Base-by-base conservation (phyloP, 495 filamentous ascomycete genomes). In the Peziza echinospora region DNA sequence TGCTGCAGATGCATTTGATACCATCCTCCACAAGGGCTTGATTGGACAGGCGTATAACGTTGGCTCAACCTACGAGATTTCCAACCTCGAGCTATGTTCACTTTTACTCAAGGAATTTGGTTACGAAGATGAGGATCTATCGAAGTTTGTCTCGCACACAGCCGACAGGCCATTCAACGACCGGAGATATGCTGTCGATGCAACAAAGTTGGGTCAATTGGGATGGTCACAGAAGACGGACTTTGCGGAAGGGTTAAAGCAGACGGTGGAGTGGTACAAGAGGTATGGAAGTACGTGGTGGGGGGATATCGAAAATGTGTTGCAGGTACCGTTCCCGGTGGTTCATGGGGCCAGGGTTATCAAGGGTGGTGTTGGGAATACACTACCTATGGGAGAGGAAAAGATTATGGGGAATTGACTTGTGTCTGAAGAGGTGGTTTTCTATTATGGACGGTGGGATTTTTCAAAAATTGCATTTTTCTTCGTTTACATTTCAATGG, bases 1-100 rank as follows among this genome's bases (percentile, higher is more conserved):
- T 59, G 78, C 77, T 8, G 75, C 77, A n/a, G 75, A 84, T 54
- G 80, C 76, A 11, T 77, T 82, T 51, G 78, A 84, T 63, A 80
- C 76, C 0, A 77, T 84, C 51, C 67, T 84, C 10, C 80, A 84
- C 67, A 71, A 69, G 45, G 80, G 79, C 26, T 49, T 58, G 25
- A 62, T 73, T 26, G 77, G 78, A 6, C 71, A 81, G 52, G 71
- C 75, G 34, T 84, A 84, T 65, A 84, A 84, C 55, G 72, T 84
- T 17, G 72, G 70, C 37, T 81, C 80, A 0, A 63, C 66, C 28
- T 71, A 80, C 53, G 76, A 80, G 59, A 68, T 82, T 39, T 73
- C 71, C 48, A 77, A 77, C 58, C 60, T 74, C 13, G 62, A 69
- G 0, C 62, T 84, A 3, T 78, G 75, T 52, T 60, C 53, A 28